phyloP scores from a whole-genome alignment of 805 yeast species.

The Ogataea populi-albae region DNA sequence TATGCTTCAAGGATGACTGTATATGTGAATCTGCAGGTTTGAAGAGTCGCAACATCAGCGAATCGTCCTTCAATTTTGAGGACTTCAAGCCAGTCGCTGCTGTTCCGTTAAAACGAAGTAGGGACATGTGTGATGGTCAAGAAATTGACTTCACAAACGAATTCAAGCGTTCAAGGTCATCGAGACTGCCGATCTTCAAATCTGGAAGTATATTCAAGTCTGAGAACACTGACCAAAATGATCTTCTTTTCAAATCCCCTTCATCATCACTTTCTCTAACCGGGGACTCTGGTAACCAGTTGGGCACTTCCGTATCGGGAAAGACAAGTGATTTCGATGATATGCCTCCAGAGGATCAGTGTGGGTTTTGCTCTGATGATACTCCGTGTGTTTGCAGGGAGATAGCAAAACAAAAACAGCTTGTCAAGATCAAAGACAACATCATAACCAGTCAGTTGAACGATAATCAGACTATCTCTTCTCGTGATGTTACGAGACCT shows the following conservation, averaged over 20 bases:
- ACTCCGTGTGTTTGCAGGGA: slow-evolving; percentile 92
- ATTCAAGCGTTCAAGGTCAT: slow-evolving; percentile 31
- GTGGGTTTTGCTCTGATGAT: slow-evolving; percentile 93
- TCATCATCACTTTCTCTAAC: slow-evolving; percentile 16
- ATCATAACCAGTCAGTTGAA: slow-evolving; percentile 21
- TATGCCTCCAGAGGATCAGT: slow-evolving; percentile 55
- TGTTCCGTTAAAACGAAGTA: slow-evolving; percentile 51
- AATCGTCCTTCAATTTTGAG: slow-evolving; percentile 11
- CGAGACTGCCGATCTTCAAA: slow-evolving; percentile 22
- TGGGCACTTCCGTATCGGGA: slow-evolving; percentile 16
- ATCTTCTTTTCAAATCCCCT: slow-evolving; percentile 25
- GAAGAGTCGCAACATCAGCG: slow-evolving; percentile 1
- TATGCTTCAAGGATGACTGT: slow-evolving; percentile 68
- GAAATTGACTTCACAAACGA: slow-evolving; percentile 60
- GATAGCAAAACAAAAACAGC: slow-evolving; percentile 49
- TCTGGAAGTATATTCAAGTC: slow-evolving; percentile 10
- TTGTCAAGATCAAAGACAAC: slow-evolving; percentile 22
- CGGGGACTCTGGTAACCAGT: slow-evolving; percentile 13
- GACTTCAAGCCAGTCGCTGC: slow-evolving; percentile 61
- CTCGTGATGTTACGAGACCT: not conserved
- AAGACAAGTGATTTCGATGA: slow-evolving; percentile 39
- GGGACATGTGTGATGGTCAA: slow-evolving; percentile 18
- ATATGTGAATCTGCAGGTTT: slow-evolving; percentile 45
- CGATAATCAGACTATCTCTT: slow-evolving; percentile 4
- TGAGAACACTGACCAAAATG: slow-evolving; percentile 20